Percentiles rank a stretch among this genome's conserved stretches.
These are phyloP conservation scores for Hansenula lynferdii DNA, from an alignment of 1,139 yeast species.

Conservation along the genomic window DNA sequence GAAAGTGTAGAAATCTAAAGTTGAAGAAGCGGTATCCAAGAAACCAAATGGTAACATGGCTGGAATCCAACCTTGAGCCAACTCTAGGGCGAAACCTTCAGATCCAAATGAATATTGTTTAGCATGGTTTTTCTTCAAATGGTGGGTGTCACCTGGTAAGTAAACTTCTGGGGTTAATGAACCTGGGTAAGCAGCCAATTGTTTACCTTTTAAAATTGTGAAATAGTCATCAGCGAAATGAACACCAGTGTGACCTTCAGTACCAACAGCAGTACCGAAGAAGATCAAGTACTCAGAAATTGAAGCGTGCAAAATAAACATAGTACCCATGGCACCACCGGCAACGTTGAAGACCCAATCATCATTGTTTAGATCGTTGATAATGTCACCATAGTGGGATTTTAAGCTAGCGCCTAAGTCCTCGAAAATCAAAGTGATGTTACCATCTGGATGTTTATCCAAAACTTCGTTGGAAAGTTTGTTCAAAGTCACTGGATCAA, in stretches of 20 bases:
- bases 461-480: slow-evolving; percentile 46
- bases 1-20: slow-evolving; percentile 71
- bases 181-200: slow-evolving; percentile 64
- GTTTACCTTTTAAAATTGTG: slow-evolving; percentile 78
- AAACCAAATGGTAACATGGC: slow-evolving; percentile 97
- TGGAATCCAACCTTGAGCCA: slow-evolving; percentile 99
- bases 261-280: slow-evolving; percentile 86
- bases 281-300: slow-evolving; percentile 85
- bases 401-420: slow-evolving; percentile 58
- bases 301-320: slow-evolving; percentile 96
- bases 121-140: slow-evolving; percentile 61
- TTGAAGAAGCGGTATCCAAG: slow-evolving; percentile 71
- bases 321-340: slow-evolving; percentile 98
- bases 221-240: slow-evolving; percentile 97
- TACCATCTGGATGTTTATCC: slow-evolving; percentile 49
- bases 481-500: slow-evolving; percentile 42
- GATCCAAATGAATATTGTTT: slow-evolving; percentile 86
- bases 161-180: slow-evolving; percentile 62
- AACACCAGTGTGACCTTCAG: slow-evolving; percentile 94
- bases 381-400: slow-evolving; percentile 58
- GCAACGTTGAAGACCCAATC: slow-evolving; percentile 98
- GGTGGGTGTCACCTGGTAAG: slow-evolving; percentile 80
- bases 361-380: slow-evolving; percentile 65
- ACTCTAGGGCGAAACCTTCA: slow-evolving; percentile 82
- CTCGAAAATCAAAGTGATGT: slow-evolving; percentile 55